Base-by-base conservation (phyloP, 108 stramenopile species). In the Conticribra weissflogii region DNA sequence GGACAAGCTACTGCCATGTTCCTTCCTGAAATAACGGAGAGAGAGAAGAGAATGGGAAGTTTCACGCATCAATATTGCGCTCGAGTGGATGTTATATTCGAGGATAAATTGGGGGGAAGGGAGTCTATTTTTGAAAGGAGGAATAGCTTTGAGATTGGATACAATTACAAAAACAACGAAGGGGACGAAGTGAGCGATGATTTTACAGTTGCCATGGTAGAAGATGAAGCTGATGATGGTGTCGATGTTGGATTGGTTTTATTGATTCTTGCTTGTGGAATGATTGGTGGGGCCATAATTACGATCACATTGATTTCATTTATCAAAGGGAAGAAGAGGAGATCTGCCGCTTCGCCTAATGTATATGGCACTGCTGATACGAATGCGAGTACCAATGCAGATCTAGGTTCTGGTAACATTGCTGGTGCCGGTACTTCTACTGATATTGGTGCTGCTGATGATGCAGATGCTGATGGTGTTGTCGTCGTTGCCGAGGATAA, bases 31-130 rank as follows among this genome's bases (percentile, higher is more conserved):
- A 59, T 59, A 0, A 44, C 58, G 17, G 4, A 19, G 1, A 22
- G 34, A 59, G 58, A 59, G 34, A 59, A 21, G 4, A n/a, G 19
- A 34, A 24, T 30, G n/a, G 58, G 58, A 14, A 41, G 18, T 31
- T 18, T 59, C 12, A 36, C 32, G 5, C 58, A 59, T 44, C 23
- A 59, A 1, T 59, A 59, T 34, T 59, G 58, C 34, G 58, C 58
- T 36, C 34, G 58, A 9, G 36, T 59, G 5, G 58, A 59, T 34
- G 36, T 59, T 8, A 2, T 59, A n/a, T 18, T 22, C 9, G 31
- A 59, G 19, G 33, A 59, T 33, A 17, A 21, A 23, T 5, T 59
- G 36, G 32, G 5, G 36, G 36, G 36, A 12, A 9, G 5, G 36
- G 8, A 41, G 36, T 41, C 36, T 9, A 12, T 41, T 5, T 41